Conservation (phyloP, 2,329 filamentous ascomycete genomes). For the Ophiostoma populinum region DNA sequence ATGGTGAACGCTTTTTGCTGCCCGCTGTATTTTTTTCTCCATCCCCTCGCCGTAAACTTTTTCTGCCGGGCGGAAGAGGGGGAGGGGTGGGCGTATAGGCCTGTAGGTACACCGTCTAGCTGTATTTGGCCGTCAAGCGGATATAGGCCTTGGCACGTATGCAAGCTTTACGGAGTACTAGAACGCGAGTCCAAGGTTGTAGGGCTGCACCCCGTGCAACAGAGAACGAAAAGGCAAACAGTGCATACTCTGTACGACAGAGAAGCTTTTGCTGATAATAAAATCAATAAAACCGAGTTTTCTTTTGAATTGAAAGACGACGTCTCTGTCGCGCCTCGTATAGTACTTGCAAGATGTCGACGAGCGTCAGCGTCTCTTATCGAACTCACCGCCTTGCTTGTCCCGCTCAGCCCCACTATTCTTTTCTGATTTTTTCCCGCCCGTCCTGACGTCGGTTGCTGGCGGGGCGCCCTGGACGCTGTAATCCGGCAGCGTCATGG, state of each 20-base stretch:
- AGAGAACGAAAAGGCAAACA: no score
- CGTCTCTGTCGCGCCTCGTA: no score
- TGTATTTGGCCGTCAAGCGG: no score
- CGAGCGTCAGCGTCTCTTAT: constrained; percentile 7
- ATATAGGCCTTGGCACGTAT: no score
- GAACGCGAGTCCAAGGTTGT: no score
- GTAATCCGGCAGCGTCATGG: neutral
- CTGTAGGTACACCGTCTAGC: neutral
- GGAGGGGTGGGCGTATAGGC: neutral
- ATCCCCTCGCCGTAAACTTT: constrained; percentile 3
- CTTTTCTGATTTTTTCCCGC: constrained; percentile 1
- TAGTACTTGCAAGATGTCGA: no score
- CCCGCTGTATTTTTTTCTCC: constrained; percentile 3
- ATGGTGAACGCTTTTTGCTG: constrained; percentile 3
- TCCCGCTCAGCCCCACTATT: constrained; percentile 3
- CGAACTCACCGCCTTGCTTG: constrained; percentile 4
- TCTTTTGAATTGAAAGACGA: no score
- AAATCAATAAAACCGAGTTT: no score
- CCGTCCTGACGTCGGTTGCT: neutral
- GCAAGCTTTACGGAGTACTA: no score
- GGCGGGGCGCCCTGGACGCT: neutral
- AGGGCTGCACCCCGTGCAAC: no score
- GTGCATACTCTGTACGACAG: no score
- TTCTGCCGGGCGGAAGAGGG: neutral
- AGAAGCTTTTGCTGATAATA: no score